These are phyloP conservation scores for Malus hybrid DNA, from an alignment of 331 rosid species.

Conservation along the genomic window DNA sequence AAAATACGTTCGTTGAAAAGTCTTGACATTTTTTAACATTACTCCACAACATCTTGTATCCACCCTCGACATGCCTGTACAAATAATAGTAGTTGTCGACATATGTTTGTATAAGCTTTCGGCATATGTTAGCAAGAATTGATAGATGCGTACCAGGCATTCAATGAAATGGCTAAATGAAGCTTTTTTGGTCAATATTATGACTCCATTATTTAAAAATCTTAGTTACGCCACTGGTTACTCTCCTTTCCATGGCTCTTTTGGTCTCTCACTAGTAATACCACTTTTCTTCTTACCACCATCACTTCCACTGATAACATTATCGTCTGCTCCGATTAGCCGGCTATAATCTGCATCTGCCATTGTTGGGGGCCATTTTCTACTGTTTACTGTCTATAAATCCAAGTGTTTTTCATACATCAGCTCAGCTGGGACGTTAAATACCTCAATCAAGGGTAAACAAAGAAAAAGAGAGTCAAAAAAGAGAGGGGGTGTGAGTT, in stretches of 20 bases:
- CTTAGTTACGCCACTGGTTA: slow-evolving; percentile 21
- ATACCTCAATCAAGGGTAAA: neutral
- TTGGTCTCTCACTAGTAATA: slow-evolving; percentile 29
- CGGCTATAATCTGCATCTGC: neutral
- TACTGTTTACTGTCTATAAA: neutral
- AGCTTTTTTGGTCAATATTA: no score
- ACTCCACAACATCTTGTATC: no score
- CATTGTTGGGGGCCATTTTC: neutral
- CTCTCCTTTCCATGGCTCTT: slow-evolving; percentile 47
- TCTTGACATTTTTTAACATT: no score
- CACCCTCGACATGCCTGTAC: no score
- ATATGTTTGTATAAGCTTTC: no score
- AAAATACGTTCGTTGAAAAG: no score
- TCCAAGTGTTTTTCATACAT: neutral
- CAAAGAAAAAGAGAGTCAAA: neutral
- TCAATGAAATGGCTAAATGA: no score
- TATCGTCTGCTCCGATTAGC: neutral
- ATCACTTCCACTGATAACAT: neutral
- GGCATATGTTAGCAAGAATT: no score
- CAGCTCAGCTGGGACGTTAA: neutral
- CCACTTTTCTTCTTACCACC: neutral
- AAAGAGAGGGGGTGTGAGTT: slow-evolving; percentile 13
- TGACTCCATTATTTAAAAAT: no score
- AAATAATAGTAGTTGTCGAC: no score
- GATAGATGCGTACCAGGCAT: rapidly evolving